Conservation (phyloP, 1,139 yeast species). For the Geotrichum aggregatum region DNA sequence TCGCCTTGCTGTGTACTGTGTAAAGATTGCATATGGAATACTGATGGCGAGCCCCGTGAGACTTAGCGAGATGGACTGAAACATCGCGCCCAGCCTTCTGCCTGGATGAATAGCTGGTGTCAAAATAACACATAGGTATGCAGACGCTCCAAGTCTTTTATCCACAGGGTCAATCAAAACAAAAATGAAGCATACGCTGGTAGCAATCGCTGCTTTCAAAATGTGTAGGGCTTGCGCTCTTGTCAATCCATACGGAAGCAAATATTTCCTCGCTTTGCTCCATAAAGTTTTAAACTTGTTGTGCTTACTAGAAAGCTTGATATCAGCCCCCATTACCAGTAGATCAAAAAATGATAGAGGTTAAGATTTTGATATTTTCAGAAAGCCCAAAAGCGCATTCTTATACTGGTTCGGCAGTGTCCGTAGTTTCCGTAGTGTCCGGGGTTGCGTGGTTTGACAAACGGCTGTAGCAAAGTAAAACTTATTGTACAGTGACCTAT, state of each 20-base stretch:
- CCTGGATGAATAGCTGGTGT: constrained; percentile 51
- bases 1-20: constrained; percentile 42
- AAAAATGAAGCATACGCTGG: constrained; percentile 42
- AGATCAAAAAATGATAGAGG: background rate
- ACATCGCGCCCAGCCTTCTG: constrained; percentile 46
- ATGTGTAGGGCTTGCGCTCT: constrained; percentile 31
- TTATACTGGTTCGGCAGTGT: too few species aligned
- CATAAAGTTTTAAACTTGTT: background rate
- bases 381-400: too few species aligned
- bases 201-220: constrained; percentile 41
- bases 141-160: constrained; percentile 40
- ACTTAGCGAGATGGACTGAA: constrained; percentile 44
- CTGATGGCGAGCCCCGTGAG: constrained; percentile 44
- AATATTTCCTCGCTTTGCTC: background rate
- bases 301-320: background rate
- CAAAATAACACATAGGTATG: constrained; percentile 44
- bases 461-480: too few species aligned
- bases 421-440: too few species aligned
- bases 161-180: constrained; percentile 41
- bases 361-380: too few species aligned
- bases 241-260: constrained; percentile 22
- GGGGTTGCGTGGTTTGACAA: too few species aligned
- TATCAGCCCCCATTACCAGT: background rate
- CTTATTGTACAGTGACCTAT: too few species aligned
- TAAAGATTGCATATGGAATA: constrained; percentile 43